phyloP scores from a whole-genome alignment of 164 flowering plant species.

The Vitis rotundifolia region DNA sequence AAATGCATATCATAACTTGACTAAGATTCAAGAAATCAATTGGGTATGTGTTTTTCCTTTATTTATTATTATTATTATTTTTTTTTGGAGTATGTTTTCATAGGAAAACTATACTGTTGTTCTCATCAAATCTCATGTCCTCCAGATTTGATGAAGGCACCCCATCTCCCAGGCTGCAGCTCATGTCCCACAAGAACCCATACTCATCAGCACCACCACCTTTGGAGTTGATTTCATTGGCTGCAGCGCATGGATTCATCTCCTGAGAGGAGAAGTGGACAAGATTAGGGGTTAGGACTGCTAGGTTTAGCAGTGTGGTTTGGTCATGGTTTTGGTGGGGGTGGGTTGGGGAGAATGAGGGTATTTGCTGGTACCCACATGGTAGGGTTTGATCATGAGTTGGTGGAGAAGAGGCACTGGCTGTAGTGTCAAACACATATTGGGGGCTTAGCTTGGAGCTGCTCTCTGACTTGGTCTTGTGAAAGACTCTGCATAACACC shows the following conservation, averaged over 20 bases:
- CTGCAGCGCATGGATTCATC: constrained; percentile 3
- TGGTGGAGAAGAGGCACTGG: constrained; percentile 15
- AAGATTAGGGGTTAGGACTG: constrained; percentile 19
- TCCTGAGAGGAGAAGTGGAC: constrained; percentile 16
- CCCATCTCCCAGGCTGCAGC: constrained; percentile 25
- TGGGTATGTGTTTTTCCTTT: background rate
- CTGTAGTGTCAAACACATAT: constrained; percentile 23
- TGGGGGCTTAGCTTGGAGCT: constrained; percentile 15
- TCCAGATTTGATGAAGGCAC: constrained; percentile 25
- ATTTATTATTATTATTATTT: no score
- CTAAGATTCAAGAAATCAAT: background rate
- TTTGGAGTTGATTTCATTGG: constrained; percentile 16
- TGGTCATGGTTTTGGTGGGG: constrained; percentile 18
- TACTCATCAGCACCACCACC: constrained; percentile 26
- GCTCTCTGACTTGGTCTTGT: constrained; percentile 49
- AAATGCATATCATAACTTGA: constrained; percentile 6
- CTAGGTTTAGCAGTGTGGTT: constrained; percentile 21
- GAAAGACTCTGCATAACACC: constrained; percentile 84
- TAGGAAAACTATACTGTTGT: constrained; percentile 23
- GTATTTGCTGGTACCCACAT: constrained; percentile 18
- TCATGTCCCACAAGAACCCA: constrained; percentile 55
- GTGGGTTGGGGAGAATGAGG: constrained; percentile 19
- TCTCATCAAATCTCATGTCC: constrained; percentile 28
- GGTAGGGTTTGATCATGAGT: constrained; percentile 8
- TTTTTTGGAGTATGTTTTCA: background rate